Percentiles rank a stretch among this genome's conserved stretches.
Evolutionary conservation across 768 basidiomycete genomes (phyloP).

Genomic region (Rhodotorula graminis): DNA sequence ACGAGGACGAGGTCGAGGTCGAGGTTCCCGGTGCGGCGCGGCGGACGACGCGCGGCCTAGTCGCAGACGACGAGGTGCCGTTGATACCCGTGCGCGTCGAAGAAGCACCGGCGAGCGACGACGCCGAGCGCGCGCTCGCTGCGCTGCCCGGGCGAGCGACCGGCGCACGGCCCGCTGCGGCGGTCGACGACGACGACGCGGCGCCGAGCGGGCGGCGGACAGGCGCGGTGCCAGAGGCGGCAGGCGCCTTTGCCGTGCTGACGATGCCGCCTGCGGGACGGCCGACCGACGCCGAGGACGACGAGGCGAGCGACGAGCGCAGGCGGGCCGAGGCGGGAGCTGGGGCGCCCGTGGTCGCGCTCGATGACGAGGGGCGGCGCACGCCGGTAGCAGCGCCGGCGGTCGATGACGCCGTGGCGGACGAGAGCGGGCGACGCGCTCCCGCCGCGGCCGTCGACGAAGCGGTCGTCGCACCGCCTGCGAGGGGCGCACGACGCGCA

Average conservation of each 20-base stretch:
- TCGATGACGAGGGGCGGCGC: not conserved
- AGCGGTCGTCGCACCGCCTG: not conserved
- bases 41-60: not conserved
- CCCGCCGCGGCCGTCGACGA: not conserved
- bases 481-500: not conserved
- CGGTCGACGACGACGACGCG: not conserved
- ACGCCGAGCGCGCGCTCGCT: not conserved
- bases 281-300: not conserved
- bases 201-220: not conserved
- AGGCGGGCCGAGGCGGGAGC: not conserved
- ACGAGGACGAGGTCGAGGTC: not conserved
- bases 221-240: not conserved
- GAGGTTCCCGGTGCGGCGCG: no score
- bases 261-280: not conserved
- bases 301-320: not conserved
- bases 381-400: not conserved
- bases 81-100: not conserved
- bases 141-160: no score
- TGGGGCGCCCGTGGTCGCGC: not conserved
- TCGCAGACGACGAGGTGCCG: not conserved
- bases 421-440: not conserved
- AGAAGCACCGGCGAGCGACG: not conserved
- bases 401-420: not conserved
- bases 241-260: not conserved
- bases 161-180: not conserved